Evolutionary conservation across 169 alveolate species (phyloP), one percentile per base, ranked within the genome.

Genomic region (Perkinsus olseni): DNA sequence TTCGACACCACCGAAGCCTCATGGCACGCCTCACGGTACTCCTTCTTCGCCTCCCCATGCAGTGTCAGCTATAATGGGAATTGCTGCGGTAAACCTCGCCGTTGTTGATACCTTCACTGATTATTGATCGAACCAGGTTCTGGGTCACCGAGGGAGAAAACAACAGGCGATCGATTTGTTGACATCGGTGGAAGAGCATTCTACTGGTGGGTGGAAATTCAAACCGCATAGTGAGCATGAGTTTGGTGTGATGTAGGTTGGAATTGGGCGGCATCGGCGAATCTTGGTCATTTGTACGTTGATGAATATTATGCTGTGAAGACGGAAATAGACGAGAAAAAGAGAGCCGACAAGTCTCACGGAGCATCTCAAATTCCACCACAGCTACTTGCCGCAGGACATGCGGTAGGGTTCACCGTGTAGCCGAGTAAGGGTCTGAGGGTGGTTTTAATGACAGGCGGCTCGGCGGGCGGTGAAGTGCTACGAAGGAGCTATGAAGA

Each of bases 241-340:
- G 62, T 45, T 45, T 10, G 62, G 62, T 6, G 1, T 4, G 31
- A 62, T 3, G 31, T 28, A 62, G 82, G 82, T 13, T 62, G 82
- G 82, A 62, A 62, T 24, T 62, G 82, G 82, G 82, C 82, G 82
- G 82, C 82, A 8, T 62, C 82, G 82, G 82, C 82, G 82, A 62
- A 62, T 62, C 82, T 62, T 13, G 82, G 82, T 13, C 82, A 62
- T 28, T 24, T 62, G 36, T 62, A 62, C 34, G 82, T 62, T 62
- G 82, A 62, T 28, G 82, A 62, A 24, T 62, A 62, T 62, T 62
- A 62, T 62, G 82, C 82, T 62, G 34, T 62, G 82, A 62, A 62
- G 82, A 62, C 82, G 4, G 82, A 62, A 24, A 62, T 62, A 62
- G 82, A 62, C 17, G 82, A 62, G 82, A 62, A 62, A 28, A 62